Base-by-base conservation (phyloP, 2,329 filamentous ascomycete species). In the Fusarium scirpi region DNA sequence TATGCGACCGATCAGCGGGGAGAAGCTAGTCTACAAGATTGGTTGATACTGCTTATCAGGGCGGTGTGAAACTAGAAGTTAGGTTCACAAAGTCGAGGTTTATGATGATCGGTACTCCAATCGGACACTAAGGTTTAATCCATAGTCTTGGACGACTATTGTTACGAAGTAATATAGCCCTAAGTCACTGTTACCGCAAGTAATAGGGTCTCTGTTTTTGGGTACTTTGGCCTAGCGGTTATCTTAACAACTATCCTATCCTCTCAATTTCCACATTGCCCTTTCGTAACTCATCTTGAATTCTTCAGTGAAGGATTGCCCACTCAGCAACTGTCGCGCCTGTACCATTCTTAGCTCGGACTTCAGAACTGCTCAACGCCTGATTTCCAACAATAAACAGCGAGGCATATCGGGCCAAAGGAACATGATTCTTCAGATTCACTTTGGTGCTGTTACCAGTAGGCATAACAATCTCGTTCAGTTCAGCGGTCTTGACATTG, bases 1-100 rank as follows among this genome's bases (percentile, higher is more conserved):
- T 53, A 82, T 83, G 80, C 74, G 67, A 3, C 80, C 81, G 0
- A 72, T 84, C 1, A 81, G 81, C 57, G 80, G 74, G 0, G 81
- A 84, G 70, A 84, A 83, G 70, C 52, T 82, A 12, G 77, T 79
- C 1, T 79, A 80, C 30, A 32, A 32, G 13, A 32, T 16, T 32
- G 7, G 7, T 30, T 13, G 12, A 30, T 0, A 15, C 27, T 5
- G 2, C 27, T 10, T 11, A 2, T 12, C 27, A 11, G 2, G 3
- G 27, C 10, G 4, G 4, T 29, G 27, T 9, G 25, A 25, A 25
- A 25, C 2, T 2, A 2, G 8, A 2, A 25, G 1, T 2, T 8
- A 9, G 5, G 8, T 8, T 9, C 25, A 25, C 8, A 25, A 25
- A 9, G 25, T 25, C 25, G 3, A 25, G 3, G 22, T 22, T 22